phyloP scores from a whole-genome alignment of 768 basidiomycete species.

The Austroboletus festivus region DNA sequence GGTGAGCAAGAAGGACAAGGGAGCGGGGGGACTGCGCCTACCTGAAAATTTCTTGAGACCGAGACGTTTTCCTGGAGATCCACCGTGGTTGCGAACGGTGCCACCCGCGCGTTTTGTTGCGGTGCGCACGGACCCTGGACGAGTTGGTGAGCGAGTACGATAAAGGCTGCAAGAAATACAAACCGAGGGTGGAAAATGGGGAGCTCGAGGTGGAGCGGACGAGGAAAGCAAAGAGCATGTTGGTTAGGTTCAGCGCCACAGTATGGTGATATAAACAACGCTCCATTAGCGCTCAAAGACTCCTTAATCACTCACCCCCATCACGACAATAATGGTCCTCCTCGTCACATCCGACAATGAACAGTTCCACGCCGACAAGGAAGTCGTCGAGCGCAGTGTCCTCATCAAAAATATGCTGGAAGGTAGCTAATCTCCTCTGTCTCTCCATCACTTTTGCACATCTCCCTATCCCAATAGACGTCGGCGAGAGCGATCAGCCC shows the following conservation, averaged over 20 bases:
- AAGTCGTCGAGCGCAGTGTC: conserved; percentile 91
- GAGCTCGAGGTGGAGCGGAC: too few species aligned
- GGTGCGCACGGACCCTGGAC: conserved; percentile 70
- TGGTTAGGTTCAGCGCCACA: too few species aligned
- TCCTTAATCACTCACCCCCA: too few species aligned
- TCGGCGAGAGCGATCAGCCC: conserved; percentile 90
- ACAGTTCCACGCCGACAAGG: conserved; percentile 88
- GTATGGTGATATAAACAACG: conserved; percentile 7
- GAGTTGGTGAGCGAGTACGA: conserved; percentile 2
- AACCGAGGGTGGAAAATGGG: conserved; percentile 51
- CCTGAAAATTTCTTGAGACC: conserved; percentile 98
- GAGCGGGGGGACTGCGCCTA: conserved; percentile 30
- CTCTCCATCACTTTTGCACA: background rate
- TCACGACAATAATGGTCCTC: conserved; percentile 59
- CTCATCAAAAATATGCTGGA: conserved; percentile 99
- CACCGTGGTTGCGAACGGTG: conserved; percentile 87
- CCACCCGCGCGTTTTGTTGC: conserved; percentile 98
- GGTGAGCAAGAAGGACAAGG: conserved; percentile 10
- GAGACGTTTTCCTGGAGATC: conserved; percentile 88
- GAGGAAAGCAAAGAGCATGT: too few species aligned
- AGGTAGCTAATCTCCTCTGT: conserved; percentile 53
- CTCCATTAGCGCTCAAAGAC: too few species aligned
- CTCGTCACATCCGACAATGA: conserved; percentile 96
- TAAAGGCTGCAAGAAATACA: background rate
- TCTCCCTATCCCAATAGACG: conserved; percentile 50